Conservation (phyloP, 2,329 filamentous ascomycete genomes). For the Neonectria faginata region DNA sequence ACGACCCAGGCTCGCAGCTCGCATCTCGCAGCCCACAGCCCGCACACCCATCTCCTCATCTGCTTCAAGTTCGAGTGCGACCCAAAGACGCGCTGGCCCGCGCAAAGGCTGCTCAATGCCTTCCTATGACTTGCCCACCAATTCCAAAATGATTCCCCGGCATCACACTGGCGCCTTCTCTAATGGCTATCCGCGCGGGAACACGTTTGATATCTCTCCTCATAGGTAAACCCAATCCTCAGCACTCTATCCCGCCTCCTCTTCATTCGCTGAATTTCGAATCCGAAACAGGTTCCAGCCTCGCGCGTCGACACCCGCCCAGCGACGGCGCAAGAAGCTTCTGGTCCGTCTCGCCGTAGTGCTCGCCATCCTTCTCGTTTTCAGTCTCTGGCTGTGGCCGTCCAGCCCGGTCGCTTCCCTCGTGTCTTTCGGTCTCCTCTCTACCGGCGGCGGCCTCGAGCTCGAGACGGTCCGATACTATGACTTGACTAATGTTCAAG, state of each 20-base stretch:
- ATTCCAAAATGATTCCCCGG: conserved; percentile 83
- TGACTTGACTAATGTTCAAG: conserved; percentile 90
- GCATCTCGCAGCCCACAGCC: background rate
- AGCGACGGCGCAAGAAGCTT: conserved; percentile 79
- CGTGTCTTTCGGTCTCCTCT: conserved; percentile 77
- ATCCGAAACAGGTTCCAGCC: conserved; percentile 74
- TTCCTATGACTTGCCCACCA: conserved; percentile 46
- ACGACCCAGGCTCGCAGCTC: conserved; percentile 6
- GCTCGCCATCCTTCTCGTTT: conserved; percentile 69
- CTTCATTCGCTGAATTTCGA: conserved; percentile 29
- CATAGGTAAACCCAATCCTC: conserved; percentile 74
- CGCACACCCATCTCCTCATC: conserved; percentile 1
- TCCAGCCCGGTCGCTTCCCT: conserved; percentile 70
- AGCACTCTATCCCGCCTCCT: background rate
- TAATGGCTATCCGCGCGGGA: conserved; percentile 83
- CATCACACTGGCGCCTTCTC: conserved; percentile 80
- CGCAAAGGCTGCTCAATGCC: conserved; percentile 43
- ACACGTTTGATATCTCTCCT: conserved; percentile 87
- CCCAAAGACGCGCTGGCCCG: conserved; percentile 36
- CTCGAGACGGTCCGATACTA: conserved; percentile 98
- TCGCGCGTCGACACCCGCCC: conserved; percentile 76
- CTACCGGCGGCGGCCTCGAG: conserved; percentile 75
- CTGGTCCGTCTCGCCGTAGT: conserved; percentile 74
- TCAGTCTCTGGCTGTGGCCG: conserved; percentile 82
- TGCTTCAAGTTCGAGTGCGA: conserved; percentile 17